phyloP scores from a whole-genome alignment of 176 grass and related monocot species.

The Poa annua region DNA sequence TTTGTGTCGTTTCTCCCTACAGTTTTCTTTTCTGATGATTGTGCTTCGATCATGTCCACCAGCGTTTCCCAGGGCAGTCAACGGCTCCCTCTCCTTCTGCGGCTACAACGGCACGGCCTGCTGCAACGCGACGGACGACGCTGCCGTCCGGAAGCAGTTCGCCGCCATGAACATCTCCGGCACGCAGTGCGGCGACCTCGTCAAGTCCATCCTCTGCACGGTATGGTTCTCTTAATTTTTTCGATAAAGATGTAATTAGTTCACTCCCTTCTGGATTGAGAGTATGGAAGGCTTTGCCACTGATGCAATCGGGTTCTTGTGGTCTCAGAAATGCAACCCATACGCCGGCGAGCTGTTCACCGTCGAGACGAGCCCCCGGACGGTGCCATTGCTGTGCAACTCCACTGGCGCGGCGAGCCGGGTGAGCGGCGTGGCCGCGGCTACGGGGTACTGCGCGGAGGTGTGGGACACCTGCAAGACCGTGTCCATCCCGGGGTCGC shows the following conservation, averaged over 20 bases:
- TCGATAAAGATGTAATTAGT: too few relatives aligned
- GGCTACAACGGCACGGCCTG: conserved; percentile 76
- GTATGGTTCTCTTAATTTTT: conserved; percentile 44
- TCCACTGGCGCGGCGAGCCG: conserved; percentile 11
- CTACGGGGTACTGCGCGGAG: conserved; percentile 53
- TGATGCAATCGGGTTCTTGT: background rate
- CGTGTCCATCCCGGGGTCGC: conserved; percentile 57
- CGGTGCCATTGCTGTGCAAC: conserved; percentile 68
- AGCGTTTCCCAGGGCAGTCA: conserved; percentile 68
- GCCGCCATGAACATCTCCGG: conserved; percentile 74
- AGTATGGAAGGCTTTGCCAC: background rate
- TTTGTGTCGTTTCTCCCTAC: background rate
- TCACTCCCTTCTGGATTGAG: background rate
- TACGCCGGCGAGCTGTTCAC: conserved; percentile 79
- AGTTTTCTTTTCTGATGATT: background rate
- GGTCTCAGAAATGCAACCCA: conserved; percentile 74
- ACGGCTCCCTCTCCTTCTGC: conserved; percentile 73
- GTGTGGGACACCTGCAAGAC: conserved; percentile 81
- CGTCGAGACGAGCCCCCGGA: conserved; percentile 40
- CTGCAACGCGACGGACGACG: conserved; percentile 80
- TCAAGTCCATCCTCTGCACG: conserved; percentile 75
- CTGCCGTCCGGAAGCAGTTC: conserved; percentile 55
- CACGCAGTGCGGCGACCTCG: conserved; percentile 59
- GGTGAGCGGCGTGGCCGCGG: background rate
- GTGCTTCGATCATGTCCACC: conserved; percentile 18